phyloP scores from a whole-genome alignment of 2,329 filamentous ascomycete species.

The Gaeumannomyces sp. region DNA sequence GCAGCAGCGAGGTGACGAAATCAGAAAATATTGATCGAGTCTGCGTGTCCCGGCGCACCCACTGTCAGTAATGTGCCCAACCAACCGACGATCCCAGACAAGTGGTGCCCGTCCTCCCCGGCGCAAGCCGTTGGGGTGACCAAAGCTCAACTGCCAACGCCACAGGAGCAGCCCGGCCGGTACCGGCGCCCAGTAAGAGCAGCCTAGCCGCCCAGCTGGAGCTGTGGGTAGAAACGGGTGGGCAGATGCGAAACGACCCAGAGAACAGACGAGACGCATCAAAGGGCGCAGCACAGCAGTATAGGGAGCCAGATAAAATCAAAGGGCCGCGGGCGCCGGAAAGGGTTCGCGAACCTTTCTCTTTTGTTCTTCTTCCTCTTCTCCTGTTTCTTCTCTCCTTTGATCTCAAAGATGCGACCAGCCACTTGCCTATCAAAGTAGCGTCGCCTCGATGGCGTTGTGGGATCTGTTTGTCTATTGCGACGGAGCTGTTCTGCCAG shows the following conservation, averaged over 20 bases:
- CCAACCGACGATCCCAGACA: too few relatives aligned
- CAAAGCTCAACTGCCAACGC: not conserved
- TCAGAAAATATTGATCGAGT: slow-evolving; percentile 1
- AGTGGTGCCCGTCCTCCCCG: too few relatives aligned
- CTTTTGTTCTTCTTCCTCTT: not conserved
- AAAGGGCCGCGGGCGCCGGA: too few relatives aligned
- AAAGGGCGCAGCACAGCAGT: not conserved
- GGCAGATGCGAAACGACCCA: not conserved
- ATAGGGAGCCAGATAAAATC: not conserved
- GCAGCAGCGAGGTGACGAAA: not conserved
- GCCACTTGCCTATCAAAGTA: not conserved
- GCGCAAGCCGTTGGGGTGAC: not conserved
- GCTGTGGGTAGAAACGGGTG: not conserved
- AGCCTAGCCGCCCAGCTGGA: not conserved
- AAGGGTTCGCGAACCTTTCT: not conserved
- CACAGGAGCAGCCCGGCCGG: not conserved
- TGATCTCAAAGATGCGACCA: not conserved
- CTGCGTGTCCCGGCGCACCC: not conserved
- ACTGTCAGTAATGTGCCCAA: not conserved
- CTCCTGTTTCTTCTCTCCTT: not conserved
- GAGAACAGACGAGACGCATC: not conserved
- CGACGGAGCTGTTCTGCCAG: not conserved
- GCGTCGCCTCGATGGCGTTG: not conserved
- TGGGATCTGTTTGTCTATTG: not conserved
- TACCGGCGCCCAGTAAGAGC: not conserved